phyloP scores from a whole-genome alignment of 768 basidiomycete genomes.

The Pisolithus albus region DNA sequence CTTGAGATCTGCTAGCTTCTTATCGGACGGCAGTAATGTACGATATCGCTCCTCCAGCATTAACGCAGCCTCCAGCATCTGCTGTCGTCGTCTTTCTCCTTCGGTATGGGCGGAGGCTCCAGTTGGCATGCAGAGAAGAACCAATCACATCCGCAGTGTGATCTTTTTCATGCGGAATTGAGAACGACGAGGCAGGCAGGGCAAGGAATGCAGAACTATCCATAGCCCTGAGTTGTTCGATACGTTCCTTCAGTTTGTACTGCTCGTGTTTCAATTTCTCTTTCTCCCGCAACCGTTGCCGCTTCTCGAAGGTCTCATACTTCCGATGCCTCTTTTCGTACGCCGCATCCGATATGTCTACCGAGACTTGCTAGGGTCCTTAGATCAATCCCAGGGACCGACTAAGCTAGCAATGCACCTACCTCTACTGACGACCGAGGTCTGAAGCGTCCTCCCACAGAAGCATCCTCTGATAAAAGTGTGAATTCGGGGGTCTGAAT shows the following conservation, averaged over 20 bases:
- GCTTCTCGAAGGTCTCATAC: conserved; percentile 82
- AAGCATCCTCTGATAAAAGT: conserved; percentile 40
- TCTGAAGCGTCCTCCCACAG: conserved; percentile 63
- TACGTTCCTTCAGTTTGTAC: conserved; percentile 84
- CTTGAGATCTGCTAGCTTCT: conserved; percentile 33
- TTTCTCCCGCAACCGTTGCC: conserved; percentile 79
- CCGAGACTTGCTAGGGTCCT: conserved; percentile 34
- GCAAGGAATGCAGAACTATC: conserved; percentile 62
- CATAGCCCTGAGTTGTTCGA: conserved; percentile 76
- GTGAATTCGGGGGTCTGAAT: conserved; percentile 78
- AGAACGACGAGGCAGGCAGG: conserved; percentile 53
- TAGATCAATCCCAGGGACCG: conserved; percentile 5
- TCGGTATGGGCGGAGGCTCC: conserved; percentile 40
- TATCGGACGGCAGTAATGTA: conserved; percentile 64
- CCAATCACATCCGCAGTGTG: conserved; percentile 23
- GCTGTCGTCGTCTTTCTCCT: conserved; percentile 66
- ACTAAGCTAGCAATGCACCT: conserved; percentile 25
- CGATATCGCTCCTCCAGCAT: conserved; percentile 67
- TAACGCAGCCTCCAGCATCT: conserved; percentile 67
- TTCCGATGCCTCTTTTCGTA: conserved; percentile 82
- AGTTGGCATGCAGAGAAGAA: conserved; percentile 29
- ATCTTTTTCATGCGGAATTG: conserved; percentile 23
- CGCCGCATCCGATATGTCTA: conserved; percentile 71
- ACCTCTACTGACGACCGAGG: conserved; percentile 67
- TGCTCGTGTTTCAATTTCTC: conserved; percentile 90